Evolutionary conservation across 2,329 filamentous ascomycete species (phyloP), one percentile per base, ranked within the genome.

Genomic region (Fusarium sp.): DNA sequence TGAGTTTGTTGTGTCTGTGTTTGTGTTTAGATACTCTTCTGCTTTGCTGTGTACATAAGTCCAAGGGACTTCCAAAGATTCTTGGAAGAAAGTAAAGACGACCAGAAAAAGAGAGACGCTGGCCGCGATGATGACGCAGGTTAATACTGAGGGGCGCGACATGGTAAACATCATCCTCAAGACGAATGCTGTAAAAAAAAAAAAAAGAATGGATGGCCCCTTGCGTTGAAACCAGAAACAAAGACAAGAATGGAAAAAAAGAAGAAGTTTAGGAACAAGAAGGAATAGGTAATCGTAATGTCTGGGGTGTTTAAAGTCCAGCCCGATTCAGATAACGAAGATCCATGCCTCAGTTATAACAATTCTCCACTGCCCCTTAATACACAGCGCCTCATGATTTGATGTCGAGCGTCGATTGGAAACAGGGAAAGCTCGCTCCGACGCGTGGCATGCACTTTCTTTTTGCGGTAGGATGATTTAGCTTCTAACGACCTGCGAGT

Each of bases 321-420:
- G 24, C 27, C 42, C 47, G 14, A 22, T 53, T 30, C 49, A 11
- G 25, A 42, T 12, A 24, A 16, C 11, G 49, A 34, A 37, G 65
- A 64, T 51, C 41, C 49, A 61, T 54, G 29, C 49, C 53, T 47
- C 37, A 32, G 49, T 37, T 60, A 40, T n/a, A 32, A 14, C 14
- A n/a, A 18, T 57, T 57, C 66, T 24, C 66, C 66, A 69, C 66
- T 69, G 30, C 66, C 66, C 66, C 66, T 69, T 67, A 67, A 66
- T 69, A 24, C 42, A 42, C 14, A 37, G 48, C 27, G 42, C 24
- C 47, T 57, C 42, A 29, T 65, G 55, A 69, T 69, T 65, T 69
- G 53, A 56, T 51, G 32, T 49, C 44, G 40, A 41, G 44, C 13
- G 57, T 47, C 49, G 25, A 65, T 29, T 27, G 44, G 55, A 66